Percentiles rank a stretch among this genome's conserved stretches.
Conservation (phyloP, 2,329 filamentous ascomycete genomes). For the Furcasterigmium furcatum region DNA sequence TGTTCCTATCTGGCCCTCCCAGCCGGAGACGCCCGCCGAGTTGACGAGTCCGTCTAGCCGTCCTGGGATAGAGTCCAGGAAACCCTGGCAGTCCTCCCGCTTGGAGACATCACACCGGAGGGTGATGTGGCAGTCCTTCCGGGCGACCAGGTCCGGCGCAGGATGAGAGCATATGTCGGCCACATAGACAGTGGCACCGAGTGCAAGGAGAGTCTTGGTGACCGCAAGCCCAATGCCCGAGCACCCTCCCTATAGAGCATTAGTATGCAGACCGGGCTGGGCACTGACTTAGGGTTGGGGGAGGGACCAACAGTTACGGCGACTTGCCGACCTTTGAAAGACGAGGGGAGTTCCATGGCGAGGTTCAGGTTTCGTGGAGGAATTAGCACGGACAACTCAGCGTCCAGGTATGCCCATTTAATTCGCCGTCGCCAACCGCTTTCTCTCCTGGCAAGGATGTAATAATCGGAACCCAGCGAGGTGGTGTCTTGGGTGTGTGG, state of each 20-base stretch:
- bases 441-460: no score
- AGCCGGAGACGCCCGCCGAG: conserved; percentile 6
- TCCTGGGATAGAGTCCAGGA: conserved; percentile 4
- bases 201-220: conserved; percentile 2
- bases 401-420: no score
- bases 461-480: no score
- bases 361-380: no score
- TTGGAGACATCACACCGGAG: conserved; percentile 3
- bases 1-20: conserved; percentile 8
- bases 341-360: no score
- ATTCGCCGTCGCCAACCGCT: no score
- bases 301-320: conserved; percentile 2
- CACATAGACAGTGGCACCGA: conserved; percentile 4
- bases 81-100: neutral
- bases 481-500: no score
- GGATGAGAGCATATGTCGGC: conserved; percentile 1
- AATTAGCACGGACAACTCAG: no score
- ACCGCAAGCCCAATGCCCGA: conserved; percentile 6
- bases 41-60: conserved; percentile 8
- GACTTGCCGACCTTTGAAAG: neutral
- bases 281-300: neutral
- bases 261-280: no score
- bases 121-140: conserved; percentile 1
- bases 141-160: neutral
- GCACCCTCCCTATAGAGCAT: conserved; percentile 3